Conservation (phyloP, 148 eudicot genomes). For the Arbutus unedo region DNA sequence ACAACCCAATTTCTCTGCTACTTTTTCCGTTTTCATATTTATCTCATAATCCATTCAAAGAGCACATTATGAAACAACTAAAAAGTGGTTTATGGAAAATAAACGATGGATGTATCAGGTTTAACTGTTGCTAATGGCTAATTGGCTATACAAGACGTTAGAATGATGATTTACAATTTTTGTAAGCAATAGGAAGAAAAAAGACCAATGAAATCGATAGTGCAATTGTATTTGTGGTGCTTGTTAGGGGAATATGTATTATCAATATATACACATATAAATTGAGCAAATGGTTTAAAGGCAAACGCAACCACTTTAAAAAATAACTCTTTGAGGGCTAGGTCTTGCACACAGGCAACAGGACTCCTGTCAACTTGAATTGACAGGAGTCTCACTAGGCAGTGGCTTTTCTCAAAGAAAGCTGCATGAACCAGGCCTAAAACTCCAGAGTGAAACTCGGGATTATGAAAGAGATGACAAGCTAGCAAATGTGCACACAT, state of each 20-base stretch:
- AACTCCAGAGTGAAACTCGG: not conserved
- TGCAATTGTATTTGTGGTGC: not conserved
- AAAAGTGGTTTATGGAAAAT: not conserved
- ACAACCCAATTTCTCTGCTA: not conserved
- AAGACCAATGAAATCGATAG: not conserved
- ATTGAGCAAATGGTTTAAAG: not conserved
- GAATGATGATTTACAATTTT: not conserved
- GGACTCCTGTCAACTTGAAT: slow-evolving; percentile 6
- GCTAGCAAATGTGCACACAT: not conserved
- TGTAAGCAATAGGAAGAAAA: not conserved
- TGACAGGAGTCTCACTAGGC: not conserved
- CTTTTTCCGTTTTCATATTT: not conserved
- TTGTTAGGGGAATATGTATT: not conserved
- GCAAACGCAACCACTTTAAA: not conserved
- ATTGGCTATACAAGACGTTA: not conserved
- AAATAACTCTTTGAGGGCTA: not conserved
- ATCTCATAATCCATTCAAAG: not conserved
- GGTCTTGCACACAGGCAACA: not conserved
- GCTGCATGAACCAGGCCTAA: slow-evolving; percentile 7
- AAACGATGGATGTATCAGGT: not conserved
- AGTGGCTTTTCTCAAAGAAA: not conserved
- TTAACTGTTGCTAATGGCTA: not conserved
- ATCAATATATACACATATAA: not conserved
- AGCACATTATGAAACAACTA: not conserved
- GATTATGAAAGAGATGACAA: not conserved